Evolutionary conservation across 192 early-diverging fungal genomes (phyloP).

Genomic region (Backusella parvicylindrica): DNA sequence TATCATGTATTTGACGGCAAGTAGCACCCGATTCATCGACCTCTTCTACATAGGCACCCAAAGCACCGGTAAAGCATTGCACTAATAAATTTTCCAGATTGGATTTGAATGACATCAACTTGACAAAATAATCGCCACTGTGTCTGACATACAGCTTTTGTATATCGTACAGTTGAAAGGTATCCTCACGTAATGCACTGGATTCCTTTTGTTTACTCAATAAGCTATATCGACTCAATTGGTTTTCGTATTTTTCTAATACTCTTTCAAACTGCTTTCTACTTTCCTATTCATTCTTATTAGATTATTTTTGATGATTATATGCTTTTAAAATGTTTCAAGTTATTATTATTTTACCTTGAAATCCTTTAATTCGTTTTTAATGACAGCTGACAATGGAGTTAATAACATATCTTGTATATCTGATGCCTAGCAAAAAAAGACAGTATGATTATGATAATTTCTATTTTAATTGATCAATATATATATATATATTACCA

Average conservation of each 20-base stretch:
- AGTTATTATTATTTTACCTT: slow-evolving; percentile 36
- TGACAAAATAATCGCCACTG: slow-evolving; percentile 50
- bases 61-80: slow-evolving; percentile 42
- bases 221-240: slow-evolving; percentile 51
- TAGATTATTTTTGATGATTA: not conserved
- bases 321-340: slow-evolving; percentile 6
- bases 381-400: slow-evolving; percentile 53
- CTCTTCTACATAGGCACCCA: slow-evolving; percentile 39
- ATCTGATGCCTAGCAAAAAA: slow-evolving; percentile 40
- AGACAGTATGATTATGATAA: too few relatives aligned
- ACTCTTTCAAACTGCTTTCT: slow-evolving; percentile 43
- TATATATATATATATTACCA: slow-evolving; percentile 39
- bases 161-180: slow-evolving; percentile 63
- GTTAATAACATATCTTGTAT: slow-evolving; percentile 56
- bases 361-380: slow-evolving; percentile 62
- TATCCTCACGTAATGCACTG: slow-evolving; percentile 64
- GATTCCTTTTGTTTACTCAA: slow-evolving; percentile 65
- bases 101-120: slow-evolving; percentile 54
- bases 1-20: slow-evolving; percentile 28
- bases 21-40: slow-evolving; percentile 32
- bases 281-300: slow-evolving; percentile 26
- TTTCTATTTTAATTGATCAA: too few relatives aligned
- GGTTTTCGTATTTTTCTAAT: slow-evolving; percentile 60
- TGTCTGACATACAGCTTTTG: slow-evolving; percentile 60
- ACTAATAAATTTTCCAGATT: slow-evolving; percentile 47